Conservation (phyloP, 208 protist genomes). For the Herpetomonas tarakana region DNA sequence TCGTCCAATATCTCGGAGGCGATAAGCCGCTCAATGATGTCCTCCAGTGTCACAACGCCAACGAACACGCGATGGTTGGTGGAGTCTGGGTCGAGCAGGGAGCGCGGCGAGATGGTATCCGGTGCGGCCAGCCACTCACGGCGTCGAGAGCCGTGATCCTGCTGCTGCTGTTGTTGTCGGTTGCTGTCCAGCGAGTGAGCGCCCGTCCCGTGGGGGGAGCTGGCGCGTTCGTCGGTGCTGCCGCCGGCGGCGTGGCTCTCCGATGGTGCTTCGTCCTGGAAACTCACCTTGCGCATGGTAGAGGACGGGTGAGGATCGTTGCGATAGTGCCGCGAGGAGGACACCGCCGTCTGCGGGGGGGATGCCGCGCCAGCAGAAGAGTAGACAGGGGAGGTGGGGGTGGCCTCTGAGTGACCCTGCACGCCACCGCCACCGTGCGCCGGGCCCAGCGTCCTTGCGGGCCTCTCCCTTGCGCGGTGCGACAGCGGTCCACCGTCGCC, state of each 20-base stretch:
- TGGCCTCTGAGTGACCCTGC: too few species aligned
- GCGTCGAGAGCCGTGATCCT: neutral
- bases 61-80: conserved; percentile 8
- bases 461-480: too few species aligned
- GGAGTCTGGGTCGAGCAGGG: neutral
- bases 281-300: too few species aligned
- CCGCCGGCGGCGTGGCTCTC: too few species aligned
- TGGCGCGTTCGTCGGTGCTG: neutral
- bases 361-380: too few species aligned
- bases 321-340: neutral
- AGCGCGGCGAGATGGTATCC: conserved; percentile 7
- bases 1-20: conserved; percentile 79
- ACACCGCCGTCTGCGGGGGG: too few species aligned
- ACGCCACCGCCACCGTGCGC: too few species aligned
- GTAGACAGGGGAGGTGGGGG: too few species aligned
- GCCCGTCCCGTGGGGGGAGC: neutral
- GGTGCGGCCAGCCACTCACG: neutral
- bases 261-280: too few species aligned
- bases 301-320: too few species aligned
- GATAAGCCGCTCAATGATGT: conserved; percentile 77
- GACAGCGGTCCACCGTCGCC: too few species aligned
- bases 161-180: neutral
- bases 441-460: too few species aligned
- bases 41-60: conserved; percentile 79
- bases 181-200: neutral